Evolutionary conservation across 441 rosid species (phyloP), one percentile per base, ranked within the genome.

Genomic region (Bocquillonia castaneifolia): DNA sequence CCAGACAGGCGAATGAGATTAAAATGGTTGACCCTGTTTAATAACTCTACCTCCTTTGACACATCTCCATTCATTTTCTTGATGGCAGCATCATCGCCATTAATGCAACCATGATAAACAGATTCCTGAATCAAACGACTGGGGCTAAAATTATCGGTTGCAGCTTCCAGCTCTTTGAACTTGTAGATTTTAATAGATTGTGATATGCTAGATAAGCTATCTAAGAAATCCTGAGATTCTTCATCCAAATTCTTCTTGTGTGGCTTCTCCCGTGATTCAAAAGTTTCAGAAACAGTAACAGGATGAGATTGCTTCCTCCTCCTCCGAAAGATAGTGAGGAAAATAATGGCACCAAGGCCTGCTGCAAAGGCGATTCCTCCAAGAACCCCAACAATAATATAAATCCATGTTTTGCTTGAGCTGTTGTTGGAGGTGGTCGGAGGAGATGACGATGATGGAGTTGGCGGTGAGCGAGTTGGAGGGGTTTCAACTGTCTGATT

Each of bases 21-120:
- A 52, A 73, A 82, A 68, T 89, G 97, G 75, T 81, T 86, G 63
- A 86, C 75, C 74, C 84, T 89, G 57, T 78, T 86, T 39, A 89
- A 64, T 18, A 88, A 65, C 52, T 79, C 77, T 28, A 85, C 79
- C 84, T 91, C 92, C 66, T 86, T 83, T 0, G 83, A 74, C 42
- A 88, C 92, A 76, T 89, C 88, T 62, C 91, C 92, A 10, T 81
- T 42, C 50, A 85, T 71, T 73, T 86, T 86, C 92, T 86, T 88
- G 56, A 91, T 87, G 64, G 88, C 88, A 40, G 88, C 92, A 14
- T 72, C 76, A 66, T 91, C 94, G 10, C 91, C 91, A 40, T 85
- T 81, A 63, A 91, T 74, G 22, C 62, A 76, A 22, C 91, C 94
- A 3, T 76, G 78, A 70, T 85, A 85, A 32, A 91, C 86, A 9